Evolutionary conservation across 768 basidiomycete genomes (phyloP).

Genomic region (Boletus subcaerulescens): DNA sequence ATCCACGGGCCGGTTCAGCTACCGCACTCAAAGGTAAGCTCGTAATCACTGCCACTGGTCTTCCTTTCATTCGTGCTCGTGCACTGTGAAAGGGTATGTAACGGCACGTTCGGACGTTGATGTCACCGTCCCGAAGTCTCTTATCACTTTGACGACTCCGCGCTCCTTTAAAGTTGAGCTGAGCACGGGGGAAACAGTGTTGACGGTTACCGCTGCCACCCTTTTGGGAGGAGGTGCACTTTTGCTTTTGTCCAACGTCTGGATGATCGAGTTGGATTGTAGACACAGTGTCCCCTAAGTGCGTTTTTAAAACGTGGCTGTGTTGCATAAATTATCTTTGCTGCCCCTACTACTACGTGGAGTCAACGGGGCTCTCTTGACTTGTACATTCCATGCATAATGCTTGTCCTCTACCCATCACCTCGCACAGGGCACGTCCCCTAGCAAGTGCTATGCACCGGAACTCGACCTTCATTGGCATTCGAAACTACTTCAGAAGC

Average conservation of each 20-base stretch:
- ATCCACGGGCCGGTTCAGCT: conserved; percentile 58
- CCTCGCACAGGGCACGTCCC: conserved; percentile 1
- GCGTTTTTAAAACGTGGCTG: conserved; percentile 9
- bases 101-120: conserved; percentile 43
- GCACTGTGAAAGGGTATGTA: conserved; percentile 47
- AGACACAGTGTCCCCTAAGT: too few relatives aligned
- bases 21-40: conserved; percentile 53
- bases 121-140: conserved; percentile 36
- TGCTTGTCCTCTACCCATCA: conserved; percentile 4
- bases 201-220: conserved; percentile 42
- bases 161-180: conserved; percentile 50
- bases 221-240: conserved; percentile 50
- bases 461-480: conserved; percentile 29
- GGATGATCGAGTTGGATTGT: not conserved
- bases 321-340: not conserved
- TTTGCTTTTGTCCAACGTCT: conserved; percentile 55
- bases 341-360: too few relatives aligned
- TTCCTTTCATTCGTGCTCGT: conserved; percentile 6
- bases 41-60: not conserved
- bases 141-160: conserved; percentile 45
- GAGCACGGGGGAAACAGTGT: conserved; percentile 39
- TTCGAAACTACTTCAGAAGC: conserved; percentile 28
- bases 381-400: conserved; percentile 14
- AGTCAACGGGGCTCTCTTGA: not conserved
- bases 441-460: conserved; percentile 7